Evolutionary conservation across 495 filamentous ascomycete species (phyloP).

Genomic region (Astrothelium subdiscretum): DNA sequence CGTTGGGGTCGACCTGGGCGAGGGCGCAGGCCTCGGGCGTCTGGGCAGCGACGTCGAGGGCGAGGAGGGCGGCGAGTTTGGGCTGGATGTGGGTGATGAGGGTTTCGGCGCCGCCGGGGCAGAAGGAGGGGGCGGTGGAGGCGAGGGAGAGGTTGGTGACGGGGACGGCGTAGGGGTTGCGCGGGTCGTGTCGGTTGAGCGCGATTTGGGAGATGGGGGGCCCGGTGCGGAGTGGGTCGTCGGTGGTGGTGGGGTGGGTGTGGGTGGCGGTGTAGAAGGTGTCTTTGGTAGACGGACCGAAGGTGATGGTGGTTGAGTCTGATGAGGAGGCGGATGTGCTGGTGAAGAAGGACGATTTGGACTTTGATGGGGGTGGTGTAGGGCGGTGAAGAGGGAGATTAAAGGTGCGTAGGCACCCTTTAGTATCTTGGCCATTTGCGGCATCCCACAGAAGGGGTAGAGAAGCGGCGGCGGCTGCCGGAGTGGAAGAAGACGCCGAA

Average conservation of each 20-base stretch:
- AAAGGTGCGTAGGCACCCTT: background rate
- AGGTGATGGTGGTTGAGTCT: constrained; percentile 9
- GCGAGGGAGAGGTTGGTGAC: constrained; percentile 19
- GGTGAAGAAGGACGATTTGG: background rate
- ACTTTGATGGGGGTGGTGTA: background rate
- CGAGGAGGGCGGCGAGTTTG: constrained; percentile 54
- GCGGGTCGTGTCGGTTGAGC: constrained; percentile 23
- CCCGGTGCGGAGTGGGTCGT: background rate
- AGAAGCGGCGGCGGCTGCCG: constrained; percentile 33
- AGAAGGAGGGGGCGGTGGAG: constrained; percentile 11
- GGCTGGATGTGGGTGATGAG: constrained; percentile 67
- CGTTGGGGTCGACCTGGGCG: constrained; percentile 29
- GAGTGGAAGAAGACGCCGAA: constrained; percentile 11
- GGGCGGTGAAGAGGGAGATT: background rate
- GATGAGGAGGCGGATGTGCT: background rate
- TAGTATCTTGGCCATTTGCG: constrained; percentile 39
- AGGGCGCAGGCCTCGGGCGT: constrained; percentile 33
- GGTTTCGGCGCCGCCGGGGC: constrained; percentile 24
- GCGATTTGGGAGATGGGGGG: constrained; percentile 14
- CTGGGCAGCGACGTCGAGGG: constrained; percentile 49
- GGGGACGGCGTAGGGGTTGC: constrained; percentile 17
- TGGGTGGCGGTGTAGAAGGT: constrained; percentile 25
- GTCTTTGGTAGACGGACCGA: constrained; percentile 16
- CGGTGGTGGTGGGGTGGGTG: constrained; percentile 8
- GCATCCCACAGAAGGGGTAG: constrained; percentile 41